A percentile compares a stretch with the other conserved stretches of the same genome.
Conservation (phyloP, 192 early-diverging fungal genomes). For the Lobosporangium transversale region DNA sequence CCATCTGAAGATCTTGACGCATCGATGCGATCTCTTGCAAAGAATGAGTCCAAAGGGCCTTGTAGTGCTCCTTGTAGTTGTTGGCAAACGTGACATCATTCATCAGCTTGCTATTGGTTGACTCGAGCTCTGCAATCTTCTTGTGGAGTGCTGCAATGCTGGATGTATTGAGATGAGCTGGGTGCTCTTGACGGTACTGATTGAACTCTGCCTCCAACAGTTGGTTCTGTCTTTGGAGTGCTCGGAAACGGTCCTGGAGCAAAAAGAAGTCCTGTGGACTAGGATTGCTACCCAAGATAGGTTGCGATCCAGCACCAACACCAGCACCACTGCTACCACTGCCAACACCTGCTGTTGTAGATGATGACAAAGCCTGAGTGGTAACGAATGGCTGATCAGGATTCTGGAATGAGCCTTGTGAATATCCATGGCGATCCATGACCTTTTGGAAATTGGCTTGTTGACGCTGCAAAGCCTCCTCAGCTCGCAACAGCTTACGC, state of each 20-base stretch:
- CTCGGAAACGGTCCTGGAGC: constrained; percentile 47
- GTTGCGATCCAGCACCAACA: constrained; percentile 1
- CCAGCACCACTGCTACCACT: not conserved
- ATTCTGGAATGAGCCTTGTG: constrained; percentile 34
- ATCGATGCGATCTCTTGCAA: constrained; percentile 52
- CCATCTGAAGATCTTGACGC: constrained; percentile 51
- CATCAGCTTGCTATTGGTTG: constrained; percentile 44
- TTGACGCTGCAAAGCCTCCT: constrained; percentile 42
- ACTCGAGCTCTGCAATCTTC: constrained; percentile 47
- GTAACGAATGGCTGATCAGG: constrained; percentile 27
- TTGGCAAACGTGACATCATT: constrained; percentile 52
- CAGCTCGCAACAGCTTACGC: constrained; percentile 46
- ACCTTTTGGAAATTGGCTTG: constrained; percentile 53
- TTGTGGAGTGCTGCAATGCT: constrained; percentile 34
- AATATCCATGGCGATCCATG: constrained; percentile 38
- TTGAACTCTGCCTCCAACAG: constrained; percentile 45
- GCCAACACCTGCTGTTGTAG: too few species aligned
- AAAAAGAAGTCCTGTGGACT: constrained; percentile 45
- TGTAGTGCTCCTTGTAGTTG: constrained; percentile 54
- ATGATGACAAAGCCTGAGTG: not conserved
- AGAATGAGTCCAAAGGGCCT: constrained; percentile 49
- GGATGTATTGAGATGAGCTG: constrained; percentile 32
- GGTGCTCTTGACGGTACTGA: constrained; percentile 50
- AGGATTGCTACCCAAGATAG: constrained; percentile 20
- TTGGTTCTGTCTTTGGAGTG: constrained; percentile 48